Evolutionary conservation across 2,329 filamentous ascomycete genomes (phyloP), one percentile per base, ranked within the genome.

Genomic region (Cladosporium sp.): DNA sequence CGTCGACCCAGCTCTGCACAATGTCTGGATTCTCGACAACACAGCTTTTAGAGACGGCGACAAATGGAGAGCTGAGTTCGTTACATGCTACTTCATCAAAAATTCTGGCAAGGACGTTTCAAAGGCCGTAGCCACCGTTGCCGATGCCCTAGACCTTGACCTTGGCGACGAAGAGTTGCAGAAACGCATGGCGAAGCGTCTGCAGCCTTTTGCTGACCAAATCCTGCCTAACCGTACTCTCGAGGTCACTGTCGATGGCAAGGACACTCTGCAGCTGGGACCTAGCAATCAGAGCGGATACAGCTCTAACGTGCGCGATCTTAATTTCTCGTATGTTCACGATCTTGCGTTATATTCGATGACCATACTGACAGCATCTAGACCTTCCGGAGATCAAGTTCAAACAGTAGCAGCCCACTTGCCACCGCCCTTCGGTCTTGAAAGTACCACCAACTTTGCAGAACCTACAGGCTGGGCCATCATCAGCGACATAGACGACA

Each of bases 401-500:
- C 51, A 63, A 22, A 65, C 66, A n/a, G 62, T 51, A 37, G 60
- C 66, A 8, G 39, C 68, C 20, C 62, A 61, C 37, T 55, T 69
- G 1, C 68, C 68, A 84, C 66, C 67, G 4, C 68, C 66, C 0
- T 67, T 67, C 52, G 77, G 63, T 74, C 60, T 70, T 3, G 76
- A 84, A 40, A 86, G 89, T 80, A 82, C 83, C 61, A 96, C 90
- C 0, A 82, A 86, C 17, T 92, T 89, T 68, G 89, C 89, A 0
- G 86, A 84, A 17, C 84, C 88, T 0, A 84, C 88, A 50, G 92
- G 93, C 7, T 97, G 92, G 92, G 85, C 84, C 12, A 76, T 97
- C 12, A 86, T 97, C 63, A 93, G 89, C 39, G 93, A 97, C 67
- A 84, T 97, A 65, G 94, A 97, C 70, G 93, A 97, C 74, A 96